phyloP scores from a whole-genome alignment of 768 basidiomycete species.

The Lactarius quietus region DNA sequence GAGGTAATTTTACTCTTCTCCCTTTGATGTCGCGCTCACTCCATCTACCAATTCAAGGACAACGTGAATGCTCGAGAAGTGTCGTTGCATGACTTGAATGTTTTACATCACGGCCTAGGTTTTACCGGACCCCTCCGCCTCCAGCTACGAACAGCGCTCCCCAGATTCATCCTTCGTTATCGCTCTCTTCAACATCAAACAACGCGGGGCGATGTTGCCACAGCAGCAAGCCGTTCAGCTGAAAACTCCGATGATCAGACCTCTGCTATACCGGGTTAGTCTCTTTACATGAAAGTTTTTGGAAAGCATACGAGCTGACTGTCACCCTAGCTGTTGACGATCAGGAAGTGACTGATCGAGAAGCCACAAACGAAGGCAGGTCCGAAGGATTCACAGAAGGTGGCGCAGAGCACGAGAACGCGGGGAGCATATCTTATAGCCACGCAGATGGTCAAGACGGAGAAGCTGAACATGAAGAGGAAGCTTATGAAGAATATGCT shows the following conservation, averaged over 20 bases:
- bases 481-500: slow-evolving; percentile 11
- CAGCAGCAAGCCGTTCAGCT: background rate
- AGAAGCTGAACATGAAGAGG: slow-evolving; percentile 1
- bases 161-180: slow-evolving; percentile 27
- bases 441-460: slow-evolving; percentile 10
- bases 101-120: slow-evolving; percentile 27
- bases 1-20: slow-evolving; percentile 45
- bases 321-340: background rate
- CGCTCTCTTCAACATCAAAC: slow-evolving; percentile 21
- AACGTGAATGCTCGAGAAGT: slow-evolving; percentile 28
- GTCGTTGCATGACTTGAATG: slow-evolving; percentile 26
- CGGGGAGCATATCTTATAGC: background rate
- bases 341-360: slow-evolving; percentile 2
- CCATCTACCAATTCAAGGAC: slow-evolving; percentile 15
- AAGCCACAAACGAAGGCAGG: background rate
- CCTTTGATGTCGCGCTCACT: background rate
- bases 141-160: slow-evolving; percentile 18
- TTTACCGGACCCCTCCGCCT: slow-evolving; percentile 26
- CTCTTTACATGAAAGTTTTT: background rate
- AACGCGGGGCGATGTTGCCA: slow-evolving; percentile 4
- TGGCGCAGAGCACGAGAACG: slow-evolving; percentile 8
- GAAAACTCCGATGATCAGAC: slow-evolving; percentile 3
- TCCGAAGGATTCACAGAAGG: slow-evolving; percentile 1
- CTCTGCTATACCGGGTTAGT: slow-evolving; percentile 4
- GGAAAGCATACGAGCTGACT: slow-evolving; percentile 2